Evolutionary conservation across 495 filamentous ascomycete species (phyloP), one percentile per base, ranked within the genome.

Genomic region (Tuber melanosporum): DNA sequence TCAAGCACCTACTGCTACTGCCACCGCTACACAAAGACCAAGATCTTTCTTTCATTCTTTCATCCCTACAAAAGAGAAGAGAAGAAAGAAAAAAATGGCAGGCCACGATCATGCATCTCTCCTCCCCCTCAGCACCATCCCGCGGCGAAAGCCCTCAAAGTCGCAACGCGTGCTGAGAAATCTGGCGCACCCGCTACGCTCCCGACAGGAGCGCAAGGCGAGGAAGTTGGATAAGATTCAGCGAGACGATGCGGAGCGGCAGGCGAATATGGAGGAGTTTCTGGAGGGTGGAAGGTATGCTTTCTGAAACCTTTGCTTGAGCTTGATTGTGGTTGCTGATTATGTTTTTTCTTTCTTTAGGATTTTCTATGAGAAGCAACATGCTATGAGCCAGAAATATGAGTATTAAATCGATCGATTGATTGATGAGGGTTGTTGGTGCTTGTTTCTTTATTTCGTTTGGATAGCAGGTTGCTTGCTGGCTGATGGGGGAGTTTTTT

Each of bases 251-350:
- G 32, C 36, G 15, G 71, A 73, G 10, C 74, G 78, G 22, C 45
- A 80, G 15, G 77, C 77, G 19, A 80, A 80, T 74, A 80, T 80
- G 2, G 74, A 76, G 39, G 77, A 80, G 46, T 80, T 80, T 39
- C 26, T 80, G 39, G 52, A 17, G 26, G 75, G 78, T 42, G 78
- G 78, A 17, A 62, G 78, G 78, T 80, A n/a, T 73, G 66, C 10
- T 22, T 70, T 44, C 4, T 41, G 39, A 22, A 72, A 12, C 39
- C 44, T 47, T 42, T 12, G 32, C 41, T 32, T 8, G 20, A 72
- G 41, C n/a, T 70, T 41, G n/a, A 32, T 66, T 5, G 9, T 52
- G 1, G 22, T 52, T 66, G 57, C 57, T 66, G 57, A 66, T 62
- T 12, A n/a, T n/a, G 49, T 32, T 17, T 36, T 32, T 19, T 3